Base-by-base conservation (phyloP, 2,329 filamentous ascomycete genomes). In the Xylaria sp. region DNA sequence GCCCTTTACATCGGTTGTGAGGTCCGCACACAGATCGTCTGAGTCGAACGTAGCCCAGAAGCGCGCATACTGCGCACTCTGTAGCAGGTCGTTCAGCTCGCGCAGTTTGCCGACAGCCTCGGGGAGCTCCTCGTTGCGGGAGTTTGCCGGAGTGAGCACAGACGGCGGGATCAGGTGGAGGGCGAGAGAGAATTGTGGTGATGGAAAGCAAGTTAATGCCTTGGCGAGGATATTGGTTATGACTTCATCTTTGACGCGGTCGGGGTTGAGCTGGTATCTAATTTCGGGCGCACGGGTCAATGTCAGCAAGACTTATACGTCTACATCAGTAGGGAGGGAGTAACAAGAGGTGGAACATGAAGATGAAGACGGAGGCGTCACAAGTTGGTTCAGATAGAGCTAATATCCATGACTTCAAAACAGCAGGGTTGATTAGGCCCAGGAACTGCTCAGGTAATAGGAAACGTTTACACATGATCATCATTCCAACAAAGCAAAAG, bases 161-260 rank as follows among this genome's bases (percentile, higher is more conserved):
- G 94, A 90, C 56, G 95, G 92, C 73, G 94, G 94, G 79, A 99
- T 94, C 74, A 99, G 93, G 80, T 97, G 93, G 71, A 99, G 91
- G 78, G 92, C 92, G 77, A 98, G 93, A 77, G 91, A 91, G 90
- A 98, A 99, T 83, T 98, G 94, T 54, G 96, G 90, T 23, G 93
- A 94, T 73, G 96, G 96, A 87, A 99, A 99, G 84, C 97, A 93
- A 76, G 95, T 97, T 81, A 99, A 91, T 75, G 94, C 89, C 88
- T 98, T 99, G 87, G 97, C 94, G 81, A 99, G 94, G 85, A 98
- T 92, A 88, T 98, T 98, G 87, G 96, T 98, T 83, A 96, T 94
- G 79, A 95, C 94, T 84, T 99, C 96, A 80, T 97, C 93, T 86
- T 96, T 95, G 80, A 94, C 91, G 77, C 97, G 93, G 86, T 98